phyloP scores from a whole-genome alignment of 108 stramenopile species.

The Phaeodactylum tricornutum region DNA sequence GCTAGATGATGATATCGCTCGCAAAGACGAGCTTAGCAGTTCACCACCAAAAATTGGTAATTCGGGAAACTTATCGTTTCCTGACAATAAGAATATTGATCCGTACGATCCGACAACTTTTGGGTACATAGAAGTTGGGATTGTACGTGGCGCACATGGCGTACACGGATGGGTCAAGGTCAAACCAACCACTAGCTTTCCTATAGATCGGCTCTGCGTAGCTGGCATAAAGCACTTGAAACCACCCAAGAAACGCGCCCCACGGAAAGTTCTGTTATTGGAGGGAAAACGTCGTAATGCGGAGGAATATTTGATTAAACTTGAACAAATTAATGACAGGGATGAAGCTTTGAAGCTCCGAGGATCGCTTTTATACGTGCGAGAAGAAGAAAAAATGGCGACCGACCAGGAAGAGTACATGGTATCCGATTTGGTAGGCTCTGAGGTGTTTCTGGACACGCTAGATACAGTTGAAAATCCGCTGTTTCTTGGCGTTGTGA shows the following conservation, averaged over 20 bases:
- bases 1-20: conserved; percentile 22
- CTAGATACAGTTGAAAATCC: conserved; percentile 17
- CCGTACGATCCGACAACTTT: conserved; percentile 83
- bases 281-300: conserved; percentile 38
- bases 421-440: conserved; percentile 67
- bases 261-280: conserved; percentile 41
- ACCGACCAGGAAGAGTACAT: conserved; percentile 43
- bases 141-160: conserved; percentile 67
- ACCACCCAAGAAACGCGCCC: conserved; percentile 60
- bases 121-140: conserved; percentile 75
- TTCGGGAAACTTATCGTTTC: conserved; percentile 27
- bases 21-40: conserved; percentile 3
- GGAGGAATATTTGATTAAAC: conserved; percentile 49
- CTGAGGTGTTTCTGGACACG: conserved; percentile 40
- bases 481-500: conserved; percentile 48
- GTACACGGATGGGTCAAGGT: conserved; percentile 70
- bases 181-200: conserved; percentile 51
- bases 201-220: conserved; percentile 24
- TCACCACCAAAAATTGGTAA: conserved; percentile 3
- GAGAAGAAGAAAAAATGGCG: conserved; percentile 37
- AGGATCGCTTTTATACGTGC: conserved; percentile 51
- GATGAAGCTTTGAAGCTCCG: conserved; percentile 42
- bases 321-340: conserved; percentile 47
- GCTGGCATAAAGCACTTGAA: conserved; percentile 61
- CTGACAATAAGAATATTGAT: conserved; percentile 62